These are phyloP conservation scores for Mycena kentingensis DNA, from an alignment of 768 basidiomycete species.

Conservation along the genomic window DNA sequence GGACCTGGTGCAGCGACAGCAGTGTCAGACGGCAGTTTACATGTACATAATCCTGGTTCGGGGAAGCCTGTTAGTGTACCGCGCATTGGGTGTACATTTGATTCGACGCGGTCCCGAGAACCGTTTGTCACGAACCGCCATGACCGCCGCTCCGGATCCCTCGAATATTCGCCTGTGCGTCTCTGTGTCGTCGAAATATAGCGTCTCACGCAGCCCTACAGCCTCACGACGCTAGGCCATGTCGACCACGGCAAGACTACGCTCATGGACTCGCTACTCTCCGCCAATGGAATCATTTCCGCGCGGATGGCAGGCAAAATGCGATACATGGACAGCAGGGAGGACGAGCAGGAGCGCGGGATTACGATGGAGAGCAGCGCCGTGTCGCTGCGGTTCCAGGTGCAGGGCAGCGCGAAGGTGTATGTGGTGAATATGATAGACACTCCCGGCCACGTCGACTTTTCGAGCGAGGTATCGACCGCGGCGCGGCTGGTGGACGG, in stretches of 20 bases:
- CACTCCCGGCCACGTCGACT: slow-evolving; percentile 98
- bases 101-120: too few species aligned
- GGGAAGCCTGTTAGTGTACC: too few species aligned
- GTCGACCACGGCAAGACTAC: slow-evolving; percentile 98
- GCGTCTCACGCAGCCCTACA: too few species aligned
- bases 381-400: slow-evolving; percentile 86
- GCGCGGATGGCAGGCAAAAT: slow-evolving; percentile 93
- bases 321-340: slow-evolving; percentile 91
- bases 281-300: slow-evolving; percentile 98
- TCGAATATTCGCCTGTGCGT: slow-evolving; percentile 61
- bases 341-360: slow-evolving; percentile 96
- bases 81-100: too few species aligned
- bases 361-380: slow-evolving; percentile 99
- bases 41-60: too few species aligned
- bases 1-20: too few species aligned
- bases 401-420: slow-evolving; percentile 66
- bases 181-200: too few species aligned
- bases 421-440: slow-evolving; percentile 96
- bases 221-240: slow-evolving; percentile 85
- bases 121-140: neutral
- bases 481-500: slow-evolving; percentile 94
- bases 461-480: slow-evolving; percentile 95
- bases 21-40: too few species aligned
- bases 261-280: slow-evolving; percentile 91
- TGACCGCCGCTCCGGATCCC: slow-evolving; percentile 37